phyloP scores from a whole-genome alignment of 768 basidiomycete genomes.

The Boletus pseudo-olivaceus region DNA sequence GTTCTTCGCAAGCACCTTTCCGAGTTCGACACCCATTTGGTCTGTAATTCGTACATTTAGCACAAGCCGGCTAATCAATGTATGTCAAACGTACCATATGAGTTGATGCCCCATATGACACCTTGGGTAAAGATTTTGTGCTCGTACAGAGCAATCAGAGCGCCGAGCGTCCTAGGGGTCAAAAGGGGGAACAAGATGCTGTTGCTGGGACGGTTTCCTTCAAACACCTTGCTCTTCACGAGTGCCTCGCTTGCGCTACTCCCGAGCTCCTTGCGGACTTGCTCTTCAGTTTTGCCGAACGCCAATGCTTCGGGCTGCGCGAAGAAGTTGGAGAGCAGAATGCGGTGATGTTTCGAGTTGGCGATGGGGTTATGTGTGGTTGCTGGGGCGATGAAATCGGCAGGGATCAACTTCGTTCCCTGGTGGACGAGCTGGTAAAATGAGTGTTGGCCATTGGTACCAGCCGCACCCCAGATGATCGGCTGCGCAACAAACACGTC shows the following conservation, averaged over 20 bases:
- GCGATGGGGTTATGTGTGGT: constrained; percentile 88
- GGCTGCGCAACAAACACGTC: constrained; percentile 47
- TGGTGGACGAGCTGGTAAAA: constrained; percentile 98
- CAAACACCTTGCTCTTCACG: constrained; percentile 96
- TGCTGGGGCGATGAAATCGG: constrained; percentile 89
- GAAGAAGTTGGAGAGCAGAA: constrained; percentile 96
- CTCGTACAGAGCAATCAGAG: constrained; percentile 89
- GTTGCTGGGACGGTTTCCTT: constrained; percentile 96
- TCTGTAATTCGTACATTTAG: constrained; percentile 42
- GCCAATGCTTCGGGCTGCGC: constrained; percentile 97
- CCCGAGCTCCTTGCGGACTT: constrained; percentile 70
- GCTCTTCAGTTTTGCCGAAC: constrained; percentile 93
- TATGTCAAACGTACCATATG: constrained; percentile 64
- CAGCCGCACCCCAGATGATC: constrained; percentile 98
- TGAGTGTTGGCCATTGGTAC: constrained; percentile 98
- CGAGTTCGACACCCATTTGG: constrained; percentile 99
- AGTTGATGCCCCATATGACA: constrained; percentile 98
- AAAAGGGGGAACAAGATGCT: constrained; percentile 92
- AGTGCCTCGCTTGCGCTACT: constrained; percentile 75
- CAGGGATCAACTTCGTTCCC: constrained; percentile 88
- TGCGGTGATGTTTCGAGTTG: constrained; percentile 90
- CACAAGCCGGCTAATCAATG: background rate
- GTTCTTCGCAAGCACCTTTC: constrained; percentile 95
- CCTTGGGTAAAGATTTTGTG: constrained; percentile 99
- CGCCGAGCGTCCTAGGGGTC: constrained; percentile 85